Evolutionary conservation across 345 rosid species (phyloP).

Genomic region (Abelmoschus esculentus): DNA sequence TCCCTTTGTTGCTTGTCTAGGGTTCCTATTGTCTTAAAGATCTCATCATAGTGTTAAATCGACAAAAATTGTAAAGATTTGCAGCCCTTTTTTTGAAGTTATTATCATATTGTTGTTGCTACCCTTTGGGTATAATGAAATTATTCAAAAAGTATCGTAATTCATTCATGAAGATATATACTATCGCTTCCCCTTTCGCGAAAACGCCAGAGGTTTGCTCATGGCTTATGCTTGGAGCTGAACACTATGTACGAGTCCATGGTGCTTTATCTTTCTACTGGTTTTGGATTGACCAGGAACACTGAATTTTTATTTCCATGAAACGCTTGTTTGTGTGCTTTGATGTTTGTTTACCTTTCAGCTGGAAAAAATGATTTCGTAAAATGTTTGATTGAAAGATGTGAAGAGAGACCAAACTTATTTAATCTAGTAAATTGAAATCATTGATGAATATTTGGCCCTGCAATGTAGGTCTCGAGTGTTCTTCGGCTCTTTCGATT

Average conservation of each 20-base stretch:
- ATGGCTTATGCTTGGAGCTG: background rate
- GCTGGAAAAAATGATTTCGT: background rate
- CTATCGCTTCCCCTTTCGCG: background rate
- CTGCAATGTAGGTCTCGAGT: conserved; percentile 3
- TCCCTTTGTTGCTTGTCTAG: background rate
- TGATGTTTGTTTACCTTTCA: background rate
- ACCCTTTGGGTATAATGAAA: background rate
- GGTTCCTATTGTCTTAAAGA: background rate
- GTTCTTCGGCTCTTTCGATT: background rate
- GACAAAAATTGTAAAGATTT: background rate
- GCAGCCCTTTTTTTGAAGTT: background rate
- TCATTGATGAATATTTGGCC: background rate
- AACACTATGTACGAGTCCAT: background rate
- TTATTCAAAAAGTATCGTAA: background rate
- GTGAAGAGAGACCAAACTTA: background rate
- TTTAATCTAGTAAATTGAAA: background rate
- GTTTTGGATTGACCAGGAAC: background rate
- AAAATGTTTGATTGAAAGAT: background rate
- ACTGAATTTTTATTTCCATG: background rate
- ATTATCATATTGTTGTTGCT: background rate
- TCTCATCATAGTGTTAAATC: background rate
- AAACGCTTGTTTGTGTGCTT: background rate
- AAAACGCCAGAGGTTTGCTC: background rate
- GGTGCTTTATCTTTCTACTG: background rate
- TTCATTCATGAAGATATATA: too few relatives aligned